These are phyloP conservation scores for Tricholoma sp. DNA, from an alignment of 768 basidiomycete genomes.

Conservation along the genomic window DNA sequence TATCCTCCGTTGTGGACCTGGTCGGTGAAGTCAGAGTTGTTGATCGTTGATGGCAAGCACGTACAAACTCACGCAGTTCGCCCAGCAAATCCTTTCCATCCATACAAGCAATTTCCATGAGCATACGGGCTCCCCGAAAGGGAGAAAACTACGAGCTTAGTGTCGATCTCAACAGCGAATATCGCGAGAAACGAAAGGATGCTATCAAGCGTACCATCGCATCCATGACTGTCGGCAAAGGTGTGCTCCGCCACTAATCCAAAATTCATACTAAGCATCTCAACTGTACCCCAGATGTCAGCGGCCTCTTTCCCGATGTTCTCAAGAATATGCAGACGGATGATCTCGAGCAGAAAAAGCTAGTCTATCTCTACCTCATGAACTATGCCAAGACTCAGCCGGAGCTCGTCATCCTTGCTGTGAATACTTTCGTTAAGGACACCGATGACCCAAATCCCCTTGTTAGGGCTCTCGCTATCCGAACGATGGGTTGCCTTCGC, in stretches of 20 bases:
- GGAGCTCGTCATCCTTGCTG: constrained; percentile 96
- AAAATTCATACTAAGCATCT: constrained; percentile 1
- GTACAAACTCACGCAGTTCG: constrained; percentile 1
- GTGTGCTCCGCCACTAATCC: constrained; percentile 32
- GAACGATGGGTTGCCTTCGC: constrained; percentile 95
- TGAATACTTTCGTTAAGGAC: constrained; percentile 98
- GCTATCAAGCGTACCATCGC: constrained; percentile 98
- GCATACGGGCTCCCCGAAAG: constrained; percentile 58
- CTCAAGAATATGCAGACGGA: constrained; percentile 99
- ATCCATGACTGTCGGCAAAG: constrained; percentile 99
- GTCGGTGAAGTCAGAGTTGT: too few relatives aligned
- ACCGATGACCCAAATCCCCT: constrained; percentile 96
- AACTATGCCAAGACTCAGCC: constrained; percentile 99
- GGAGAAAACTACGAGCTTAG: constrained; percentile 98
- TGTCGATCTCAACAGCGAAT: constrained; percentile 95
- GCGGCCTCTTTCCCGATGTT: constrained; percentile 95
- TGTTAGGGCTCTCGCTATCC: constrained; percentile 91
- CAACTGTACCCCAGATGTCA: constrained; percentile 54
- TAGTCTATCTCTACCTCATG: constrained; percentile 99
- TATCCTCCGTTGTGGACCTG: too few relatives aligned
- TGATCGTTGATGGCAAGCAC: neutral
- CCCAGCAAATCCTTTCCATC: neutral
- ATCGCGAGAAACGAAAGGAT: constrained; percentile 93
- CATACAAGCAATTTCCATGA: constrained; percentile 29
- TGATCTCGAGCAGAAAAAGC: constrained; percentile 98